Conservation (phyloP, 176 grass and related monocot genomes). For the Echinochloa phyllopogon region DNA sequence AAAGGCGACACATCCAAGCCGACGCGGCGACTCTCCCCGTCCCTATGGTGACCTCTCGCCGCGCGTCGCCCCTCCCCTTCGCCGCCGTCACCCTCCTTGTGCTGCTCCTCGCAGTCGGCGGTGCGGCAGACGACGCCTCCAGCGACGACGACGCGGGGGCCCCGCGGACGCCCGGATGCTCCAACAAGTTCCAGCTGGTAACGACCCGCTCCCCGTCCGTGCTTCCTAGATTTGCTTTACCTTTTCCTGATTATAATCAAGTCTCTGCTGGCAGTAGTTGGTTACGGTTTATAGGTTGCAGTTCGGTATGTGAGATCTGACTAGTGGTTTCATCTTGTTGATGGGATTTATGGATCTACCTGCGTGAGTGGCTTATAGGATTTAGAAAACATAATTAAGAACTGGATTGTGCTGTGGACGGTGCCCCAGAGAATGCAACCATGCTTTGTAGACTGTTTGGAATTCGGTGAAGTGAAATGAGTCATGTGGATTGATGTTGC, state of each 20-base stretch:
- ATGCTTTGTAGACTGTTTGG: not conserved
- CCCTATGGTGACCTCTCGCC: slow-evolving; percentile 35
- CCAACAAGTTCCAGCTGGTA: slow-evolving; percentile 97
- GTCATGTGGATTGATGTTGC: not conserved
- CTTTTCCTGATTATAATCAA: not conserved
- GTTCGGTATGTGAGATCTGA: slow-evolving; percentile 26
- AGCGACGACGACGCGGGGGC: slow-evolving; percentile 60
- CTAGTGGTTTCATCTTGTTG: not conserved
- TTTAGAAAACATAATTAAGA: not conserved
- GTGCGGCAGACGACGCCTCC: slow-evolving; percentile 69
- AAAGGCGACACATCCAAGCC: not conserved
- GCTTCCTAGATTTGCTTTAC: not conserved
- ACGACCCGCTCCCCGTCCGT: slow-evolving; percentile 14
- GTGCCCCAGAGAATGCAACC: not conserved
- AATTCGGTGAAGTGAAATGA: not conserved
- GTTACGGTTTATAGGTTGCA: not conserved
- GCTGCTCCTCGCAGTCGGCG: slow-evolving; percentile 39
- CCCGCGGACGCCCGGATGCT: slow-evolving; percentile 68
- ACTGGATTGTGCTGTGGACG: not conserved
- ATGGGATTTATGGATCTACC: slow-evolving; percentile 13
- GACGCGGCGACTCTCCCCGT: not conserved
- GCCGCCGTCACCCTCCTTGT: slow-evolving; percentile 2
- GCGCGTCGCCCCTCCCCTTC: not conserved
- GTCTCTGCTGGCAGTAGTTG: not conserved
- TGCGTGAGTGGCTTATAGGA: not conserved